Evolutionary conservation across 305 asterid species (phyloP), one percentile per base, ranked within the genome.

Genomic region (Solanum hybrid): DNA sequence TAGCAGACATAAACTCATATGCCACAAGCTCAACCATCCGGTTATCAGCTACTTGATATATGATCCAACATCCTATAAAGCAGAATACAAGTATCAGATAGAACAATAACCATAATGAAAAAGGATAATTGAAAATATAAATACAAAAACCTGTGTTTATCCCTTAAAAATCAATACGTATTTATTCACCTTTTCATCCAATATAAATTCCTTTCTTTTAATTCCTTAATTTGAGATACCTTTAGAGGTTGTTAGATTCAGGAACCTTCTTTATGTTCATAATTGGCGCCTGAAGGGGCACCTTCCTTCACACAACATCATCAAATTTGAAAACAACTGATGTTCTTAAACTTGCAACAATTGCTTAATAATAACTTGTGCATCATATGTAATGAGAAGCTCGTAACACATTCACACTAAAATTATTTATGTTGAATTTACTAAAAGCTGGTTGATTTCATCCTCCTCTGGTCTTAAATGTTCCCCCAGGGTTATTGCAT

Each of bases 1-100:
- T 96, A 89, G 99, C 97, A 45, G 99, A 97, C 99, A 97, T 97
- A 87, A 97, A 89, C 89, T 96, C 99, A 92, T 97, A 97, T 17
- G 98, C 85, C 90, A 93, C 95, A 89, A 97, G 93, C 89, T 95
- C 96, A 34, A 93, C 93, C 95, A 90, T 93, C 92, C 32, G 94
- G 92, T 94, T 90, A 37, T 94, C 96, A 38, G 87, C 89, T 41
- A 90, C 92, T 93, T 96, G 95, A 90, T 95, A 97, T 73, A 94
- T 91, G 90, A 97, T 94, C 99, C 98, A 97, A 90, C 99, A 96
- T 89, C 99, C 99, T 97, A 90, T 37, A 92, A 88, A 61, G 92
- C 82, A 91, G 90, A 89, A 89, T 72, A 41, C 61, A 36, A 32
- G 87, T 57, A 89, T 68, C 72, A 24, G 75, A 41, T 57, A 33